These are phyloP conservation scores for Stachybotrys echinatus DNA, from an alignment of 2,329 filamentous ascomycete species.

Conservation along the genomic window DNA sequence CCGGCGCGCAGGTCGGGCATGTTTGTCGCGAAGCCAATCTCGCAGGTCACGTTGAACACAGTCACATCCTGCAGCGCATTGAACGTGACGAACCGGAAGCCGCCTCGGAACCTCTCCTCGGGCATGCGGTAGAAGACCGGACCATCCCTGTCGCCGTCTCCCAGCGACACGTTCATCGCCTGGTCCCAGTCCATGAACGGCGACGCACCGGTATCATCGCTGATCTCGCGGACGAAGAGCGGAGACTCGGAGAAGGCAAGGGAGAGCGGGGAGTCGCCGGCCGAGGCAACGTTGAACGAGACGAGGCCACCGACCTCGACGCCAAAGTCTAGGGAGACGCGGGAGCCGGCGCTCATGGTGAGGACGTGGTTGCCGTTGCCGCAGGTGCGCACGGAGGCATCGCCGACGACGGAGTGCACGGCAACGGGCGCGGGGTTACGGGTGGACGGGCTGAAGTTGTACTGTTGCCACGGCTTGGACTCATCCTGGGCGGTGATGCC, in stretches of 20 bases:
- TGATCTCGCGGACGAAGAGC: conserved; percentile 14
- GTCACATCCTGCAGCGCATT: conserved; percentile 14
- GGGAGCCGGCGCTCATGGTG: conserved; percentile 1
- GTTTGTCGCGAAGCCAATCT: conserved; percentile 23
- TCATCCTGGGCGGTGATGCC: background rate
- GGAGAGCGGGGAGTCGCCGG: conserved; percentile 8
- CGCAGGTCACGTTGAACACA: conserved; percentile 18
- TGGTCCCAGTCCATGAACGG: conserved; percentile 15
- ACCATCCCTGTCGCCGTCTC: conserved; percentile 12
- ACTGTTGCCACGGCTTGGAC: background rate
- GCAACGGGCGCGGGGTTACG: background rate
- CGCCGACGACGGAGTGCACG: background rate
- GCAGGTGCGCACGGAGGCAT: background rate
- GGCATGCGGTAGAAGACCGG: conserved; percentile 1
- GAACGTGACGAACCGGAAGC: conserved; percentile 38
- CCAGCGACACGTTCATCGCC: conserved; percentile 13
- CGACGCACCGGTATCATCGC: conserved; percentile 14
- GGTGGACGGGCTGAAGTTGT: background rate
- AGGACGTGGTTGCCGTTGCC: background rate
- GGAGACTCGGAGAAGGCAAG: conserved; percentile 17
- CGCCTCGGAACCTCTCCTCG: conserved; percentile 29
- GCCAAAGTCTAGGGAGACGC: conserved; percentile 11
- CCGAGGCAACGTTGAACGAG: conserved; percentile 5
- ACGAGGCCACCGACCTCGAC: conserved; percentile 10
- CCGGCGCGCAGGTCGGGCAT: conserved; percentile 34